phyloP scores from a whole-genome alignment of 2,329 filamentous ascomycete genomes.

The Nakataea oryzae region DNA sequence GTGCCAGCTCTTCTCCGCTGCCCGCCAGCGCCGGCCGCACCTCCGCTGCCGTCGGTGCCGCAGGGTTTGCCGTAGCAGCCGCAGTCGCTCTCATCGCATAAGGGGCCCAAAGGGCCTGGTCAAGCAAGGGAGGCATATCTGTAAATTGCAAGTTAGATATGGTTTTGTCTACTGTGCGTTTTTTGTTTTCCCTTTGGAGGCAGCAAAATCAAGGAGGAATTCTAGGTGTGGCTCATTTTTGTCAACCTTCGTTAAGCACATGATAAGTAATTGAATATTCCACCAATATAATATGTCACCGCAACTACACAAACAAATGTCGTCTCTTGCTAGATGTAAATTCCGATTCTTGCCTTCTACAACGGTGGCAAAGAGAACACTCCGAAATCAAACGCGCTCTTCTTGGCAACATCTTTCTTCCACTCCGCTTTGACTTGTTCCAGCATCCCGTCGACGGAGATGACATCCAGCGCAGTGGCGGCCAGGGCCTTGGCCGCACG shows the following conservation, averaged over 20 bases:
- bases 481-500: slow-evolving; percentile 36
- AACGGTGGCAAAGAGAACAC: neutral
- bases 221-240: neutral
- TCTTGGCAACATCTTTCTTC: slow-evolving; percentile 14
- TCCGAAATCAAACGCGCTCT: no score
- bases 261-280: neutral
- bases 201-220: no score
- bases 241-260: neutral
- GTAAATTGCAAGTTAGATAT: neutral
- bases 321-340: neutral
- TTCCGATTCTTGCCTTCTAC: no score
- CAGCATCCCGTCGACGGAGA: slow-evolving; percentile 29
- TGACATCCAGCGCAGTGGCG: slow-evolving; percentile 34
- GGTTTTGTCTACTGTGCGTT: neutral
- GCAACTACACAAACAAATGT: neutral
- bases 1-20: neutral
- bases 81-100: neutral
- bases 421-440: slow-evolving; percentile 30
- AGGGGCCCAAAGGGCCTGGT: rapidly evolving
- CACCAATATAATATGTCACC: neutral
- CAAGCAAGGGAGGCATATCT: neutral
- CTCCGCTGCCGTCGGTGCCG: no score
- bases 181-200: neutral
- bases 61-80: neutral
- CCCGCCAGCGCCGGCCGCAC: no score